A percentile compares a stretch with the other conserved stretches of the same genome.
phyloP scores from a whole-genome alignment of 1,139 yeast genomes.

The Hansenula sp. region DNA sequence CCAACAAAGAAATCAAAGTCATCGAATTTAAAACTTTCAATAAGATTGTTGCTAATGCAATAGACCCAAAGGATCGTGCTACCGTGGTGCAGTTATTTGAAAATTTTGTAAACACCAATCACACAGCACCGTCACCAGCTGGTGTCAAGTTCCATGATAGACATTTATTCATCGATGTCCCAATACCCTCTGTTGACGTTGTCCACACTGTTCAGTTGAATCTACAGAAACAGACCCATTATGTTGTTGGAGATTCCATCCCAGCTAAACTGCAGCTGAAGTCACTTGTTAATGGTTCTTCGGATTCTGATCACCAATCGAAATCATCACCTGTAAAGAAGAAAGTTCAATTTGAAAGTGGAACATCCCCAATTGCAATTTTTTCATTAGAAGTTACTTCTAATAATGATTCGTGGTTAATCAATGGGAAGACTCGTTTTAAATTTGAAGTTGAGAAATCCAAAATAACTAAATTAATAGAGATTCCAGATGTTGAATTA shows the following conservation, averaged over 20 bases:
- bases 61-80: background rate
- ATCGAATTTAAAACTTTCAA: background rate
- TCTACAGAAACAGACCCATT: slow-evolving; percentile 37
- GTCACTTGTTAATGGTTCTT: slow-evolving; percentile 45
- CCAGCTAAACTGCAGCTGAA: slow-evolving; percentile 37
- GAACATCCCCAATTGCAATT: slow-evolving; percentile 10
- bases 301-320: slow-evolving; percentile 8
- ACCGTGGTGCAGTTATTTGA: slow-evolving; percentile 8
- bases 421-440: slow-evolving; percentile 60
- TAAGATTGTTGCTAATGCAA: background rate
- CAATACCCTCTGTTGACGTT: slow-evolving; percentile 47
- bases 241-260: slow-evolving; percentile 64
- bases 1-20: background rate
- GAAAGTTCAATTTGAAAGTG: slow-evolving; percentile 26
- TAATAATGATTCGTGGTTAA: slow-evolving; percentile 56
- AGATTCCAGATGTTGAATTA: slow-evolving; percentile 32
- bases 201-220: slow-evolving; percentile 47
- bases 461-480: slow-evolving; percentile 11
- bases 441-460: slow-evolving; percentile 34
- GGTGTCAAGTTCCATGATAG: background rate
- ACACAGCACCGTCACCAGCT: background rate
- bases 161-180: slow-evolving; percentile 42
- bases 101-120: background rate
- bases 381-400: slow-evolving; percentile 36
- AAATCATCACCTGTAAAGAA: slow-evolving; percentile 19